Base-by-base conservation (phyloP, 257 asterid genomes). In the Solanum neorickii region DNA sequence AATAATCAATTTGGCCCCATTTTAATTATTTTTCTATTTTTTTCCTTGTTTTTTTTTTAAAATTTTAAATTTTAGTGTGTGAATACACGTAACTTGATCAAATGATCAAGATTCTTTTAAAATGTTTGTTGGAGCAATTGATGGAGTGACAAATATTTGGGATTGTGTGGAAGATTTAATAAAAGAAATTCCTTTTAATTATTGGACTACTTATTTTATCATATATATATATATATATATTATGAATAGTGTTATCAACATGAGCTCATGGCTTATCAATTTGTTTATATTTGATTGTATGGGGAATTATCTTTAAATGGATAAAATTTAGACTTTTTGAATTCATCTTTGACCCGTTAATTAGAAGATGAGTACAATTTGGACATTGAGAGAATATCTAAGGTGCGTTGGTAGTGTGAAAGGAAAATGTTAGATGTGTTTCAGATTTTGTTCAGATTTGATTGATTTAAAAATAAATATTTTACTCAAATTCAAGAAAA, bases 101-200 rank as follows among this genome's bases (percentile, higher is more conserved):
- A 73, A 86, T 80, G 66, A 15, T 42, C 27, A 35, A 52, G 62
- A 49, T n/a, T 83, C 27, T 39, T 66, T 69, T 39, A 52, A 87
- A 73, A 66, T 69, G 75, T 80, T 41, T 62, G 35, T 21, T 20
- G 31, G 78, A 27, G 47, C 20, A 70, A 82, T 83, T 84, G 88
- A 88, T 89, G 87, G 92, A 87, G 87, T 83, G 89, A 35, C 85
- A 88, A 83, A 86, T 70, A 70, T 84, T 88, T 72, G 88, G 83
- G 62, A 31, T 78, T 78, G 52, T 87, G 86, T 77, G 86, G 39
- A 82, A 76, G 83, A 2, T 25, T 25, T 25, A 27, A 77, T 72
- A 18, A 72, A 33, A 35, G 1, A 9, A 33, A 31, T 18, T 35
- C 46, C 78, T 33, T 72, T 72, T 33, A 9, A 33, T 72, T 33